Evolutionary conservation across 352 stramenopile genomes (phyloP).

Genomic region (Pythium pyrilobum): DNA sequence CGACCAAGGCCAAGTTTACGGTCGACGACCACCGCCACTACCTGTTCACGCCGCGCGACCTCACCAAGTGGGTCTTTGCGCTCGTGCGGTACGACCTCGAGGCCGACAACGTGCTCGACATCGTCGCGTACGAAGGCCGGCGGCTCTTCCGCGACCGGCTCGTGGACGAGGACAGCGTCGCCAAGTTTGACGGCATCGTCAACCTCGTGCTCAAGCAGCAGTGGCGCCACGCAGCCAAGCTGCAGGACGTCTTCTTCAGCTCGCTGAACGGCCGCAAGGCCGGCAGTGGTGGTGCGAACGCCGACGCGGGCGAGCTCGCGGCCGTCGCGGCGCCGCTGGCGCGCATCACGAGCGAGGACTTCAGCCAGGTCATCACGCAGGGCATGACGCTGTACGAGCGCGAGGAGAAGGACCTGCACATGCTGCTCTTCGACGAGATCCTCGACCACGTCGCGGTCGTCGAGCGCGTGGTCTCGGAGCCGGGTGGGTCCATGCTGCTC

Average conservation of each 20-base stretch:
- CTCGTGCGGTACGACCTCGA: constrained; percentile 89
- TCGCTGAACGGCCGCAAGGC: constrained; percentile 55
- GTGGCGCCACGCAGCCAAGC: constrained; percentile 70
- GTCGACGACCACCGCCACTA: constrained; percentile 95
- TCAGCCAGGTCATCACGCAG: constrained; percentile 77
- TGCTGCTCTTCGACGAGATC: constrained; percentile 92
- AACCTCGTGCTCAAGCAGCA: constrained; percentile 80
- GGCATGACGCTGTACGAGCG: constrained; percentile 93
- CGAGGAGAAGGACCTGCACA: constrained; percentile 92
- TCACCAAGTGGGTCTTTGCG: constrained; percentile 90
- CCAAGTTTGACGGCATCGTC: constrained; percentile 85
- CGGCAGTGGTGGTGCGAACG: constrained; percentile 13
- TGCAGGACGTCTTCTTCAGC: constrained; percentile 86
- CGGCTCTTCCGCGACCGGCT: constrained; percentile 90
- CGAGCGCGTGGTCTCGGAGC: constrained; percentile 85
- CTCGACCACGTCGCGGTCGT: constrained; percentile 89
- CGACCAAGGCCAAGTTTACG: constrained; percentile 86
- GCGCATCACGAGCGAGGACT: constrained; percentile 76
- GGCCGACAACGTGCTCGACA: constrained; percentile 86
- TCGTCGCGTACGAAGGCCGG: constrained; percentile 86
- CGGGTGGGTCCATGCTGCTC: constrained; percentile 85
- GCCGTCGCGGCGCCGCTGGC: constrained; percentile 32
- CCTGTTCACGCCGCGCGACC: constrained; percentile 90
- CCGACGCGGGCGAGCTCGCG: neutral
- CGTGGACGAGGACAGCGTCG: constrained; percentile 68